Conservation (phyloP, 441 rosid genomes). For the Pelargonium citronellum region DNA sequence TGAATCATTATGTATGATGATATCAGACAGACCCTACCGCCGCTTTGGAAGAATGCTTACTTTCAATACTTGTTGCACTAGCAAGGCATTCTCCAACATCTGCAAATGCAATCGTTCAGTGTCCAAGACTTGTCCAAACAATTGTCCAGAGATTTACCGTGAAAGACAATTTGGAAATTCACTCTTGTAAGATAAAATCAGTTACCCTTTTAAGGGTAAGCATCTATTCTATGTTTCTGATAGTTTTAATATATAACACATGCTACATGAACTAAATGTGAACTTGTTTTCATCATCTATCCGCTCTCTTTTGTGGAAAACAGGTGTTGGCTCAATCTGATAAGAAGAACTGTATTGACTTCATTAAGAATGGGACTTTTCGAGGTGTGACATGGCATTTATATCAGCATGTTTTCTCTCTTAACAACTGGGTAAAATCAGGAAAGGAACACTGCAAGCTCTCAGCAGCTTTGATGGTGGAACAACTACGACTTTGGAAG, state of each 20-base stretch:
- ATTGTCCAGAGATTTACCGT: constrained; percentile 53
- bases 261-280: not conserved
- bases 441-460: constrained; percentile 71
- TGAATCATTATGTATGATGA: constrained; percentile 22
- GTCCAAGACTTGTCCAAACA: constrained; percentile 59
- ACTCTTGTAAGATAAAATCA: constrained; percentile 51
- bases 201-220: constrained; percentile 66
- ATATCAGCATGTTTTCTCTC: constrained; percentile 50
- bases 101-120: constrained; percentile 64
- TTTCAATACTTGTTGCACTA: constrained; percentile 59
- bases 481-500: constrained; percentile 81
- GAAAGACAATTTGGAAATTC: constrained; percentile 36
- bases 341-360: constrained; percentile 46
- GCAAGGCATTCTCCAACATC: constrained; percentile 87
- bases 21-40: constrained; percentile 51
- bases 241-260: not conserved
- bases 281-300: not conserved
- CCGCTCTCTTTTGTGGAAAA: constrained; percentile 15
- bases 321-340: constrained; percentile 75
- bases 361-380: constrained; percentile 50
- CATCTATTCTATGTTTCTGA: constrained; percentile 10
- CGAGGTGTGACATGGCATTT: constrained; percentile 64
- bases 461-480: constrained; percentile 66
- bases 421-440: constrained; percentile 60
- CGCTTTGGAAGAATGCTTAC: constrained; percentile 54